Conservation (phyloP, 305 asterid species). For the Rubia tinctorum region DNA sequence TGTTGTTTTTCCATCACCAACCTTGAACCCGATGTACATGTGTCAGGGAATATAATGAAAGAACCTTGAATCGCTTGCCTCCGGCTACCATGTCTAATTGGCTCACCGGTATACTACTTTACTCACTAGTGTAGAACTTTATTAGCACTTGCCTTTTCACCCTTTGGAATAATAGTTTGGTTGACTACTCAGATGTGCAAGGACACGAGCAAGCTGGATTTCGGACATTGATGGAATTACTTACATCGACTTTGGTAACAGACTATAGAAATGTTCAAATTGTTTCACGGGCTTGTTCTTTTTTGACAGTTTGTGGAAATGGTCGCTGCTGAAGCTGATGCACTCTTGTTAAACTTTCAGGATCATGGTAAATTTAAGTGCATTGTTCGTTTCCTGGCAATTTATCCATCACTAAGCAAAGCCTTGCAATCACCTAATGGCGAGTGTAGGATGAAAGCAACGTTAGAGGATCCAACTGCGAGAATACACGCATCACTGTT, state of each 20-base stretch:
- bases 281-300: not conserved
- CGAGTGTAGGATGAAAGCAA: not conserved
- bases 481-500: conserved; percentile 11
- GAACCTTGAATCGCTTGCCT: not conserved
- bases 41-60: conserved; percentile 13
- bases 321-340: not conserved
- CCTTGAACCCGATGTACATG: not conserved
- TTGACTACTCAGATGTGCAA: conserved; percentile 7
- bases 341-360: not conserved
- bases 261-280: not conserved
- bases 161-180: no score
- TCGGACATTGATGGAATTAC: conserved; percentile 7
- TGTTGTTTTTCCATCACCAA: not conserved
- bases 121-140: not conserved
- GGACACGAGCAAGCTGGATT: not conserved
- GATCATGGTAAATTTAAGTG: conserved; percentile 2
- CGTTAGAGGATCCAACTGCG: conserved; percentile 10
- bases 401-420: conserved; percentile 1
- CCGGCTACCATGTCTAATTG: not conserved
- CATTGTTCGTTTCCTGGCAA: conserved; percentile 5
- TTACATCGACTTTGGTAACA: not conserved
- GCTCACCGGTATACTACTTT: not conserved
- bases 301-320: not conserved
- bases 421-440: not conserved
- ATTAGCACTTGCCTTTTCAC: not conserved